phyloP scores from a whole-genome alignment of 1,284 basidiomycete species.

The Grifola frondosa region DNA sequence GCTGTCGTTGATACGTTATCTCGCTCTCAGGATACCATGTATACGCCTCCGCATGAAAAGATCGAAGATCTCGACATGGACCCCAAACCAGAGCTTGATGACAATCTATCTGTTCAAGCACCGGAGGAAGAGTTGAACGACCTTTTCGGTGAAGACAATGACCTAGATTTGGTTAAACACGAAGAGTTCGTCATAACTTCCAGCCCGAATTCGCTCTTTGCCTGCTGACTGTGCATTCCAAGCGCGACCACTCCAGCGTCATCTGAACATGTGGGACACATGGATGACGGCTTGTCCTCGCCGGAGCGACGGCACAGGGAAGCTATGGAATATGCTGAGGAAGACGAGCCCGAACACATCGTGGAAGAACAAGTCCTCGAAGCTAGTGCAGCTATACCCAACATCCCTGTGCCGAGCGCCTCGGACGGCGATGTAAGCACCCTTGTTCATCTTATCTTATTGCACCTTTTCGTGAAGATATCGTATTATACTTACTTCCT shows the following conservation, averaged over 20 bases:
- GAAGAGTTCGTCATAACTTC: conserved; percentile 22
- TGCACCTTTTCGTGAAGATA: conserved; percentile 1
- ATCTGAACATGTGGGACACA: conserved; percentile 46
- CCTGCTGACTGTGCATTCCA: not conserved
- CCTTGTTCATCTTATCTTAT: conserved; percentile 5
- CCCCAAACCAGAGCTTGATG: conserved; percentile 9
- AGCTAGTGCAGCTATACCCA: conserved; percentile 74
- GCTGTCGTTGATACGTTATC: not conserved
- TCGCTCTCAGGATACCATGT: conserved; percentile 1
- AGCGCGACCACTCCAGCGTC: conserved; percentile 34
- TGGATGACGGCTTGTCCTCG: conserved; percentile 68
- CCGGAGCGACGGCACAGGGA: conserved; percentile 67
- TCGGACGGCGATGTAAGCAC: conserved; percentile 53
- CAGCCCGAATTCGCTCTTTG: conserved; percentile 2
- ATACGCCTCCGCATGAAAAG: conserved; percentile 3
- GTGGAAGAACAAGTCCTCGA: conserved; percentile 54
- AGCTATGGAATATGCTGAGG: conserved; percentile 77
- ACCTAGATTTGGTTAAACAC: conserved; percentile 50
- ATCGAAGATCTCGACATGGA: conserved; percentile 7
- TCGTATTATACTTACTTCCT: conserved; percentile 8
- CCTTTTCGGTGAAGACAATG: conserved; percentile 74
- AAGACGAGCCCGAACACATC: conserved; percentile 61
- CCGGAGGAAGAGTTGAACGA: conserved; percentile 74
- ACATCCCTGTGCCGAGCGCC: conserved; percentile 51
- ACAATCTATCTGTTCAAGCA: too few relatives aligned